Base-by-base conservation (phyloP, 225 moss, liverwort and hornwort species). In the Ulota crispa region DNA sequence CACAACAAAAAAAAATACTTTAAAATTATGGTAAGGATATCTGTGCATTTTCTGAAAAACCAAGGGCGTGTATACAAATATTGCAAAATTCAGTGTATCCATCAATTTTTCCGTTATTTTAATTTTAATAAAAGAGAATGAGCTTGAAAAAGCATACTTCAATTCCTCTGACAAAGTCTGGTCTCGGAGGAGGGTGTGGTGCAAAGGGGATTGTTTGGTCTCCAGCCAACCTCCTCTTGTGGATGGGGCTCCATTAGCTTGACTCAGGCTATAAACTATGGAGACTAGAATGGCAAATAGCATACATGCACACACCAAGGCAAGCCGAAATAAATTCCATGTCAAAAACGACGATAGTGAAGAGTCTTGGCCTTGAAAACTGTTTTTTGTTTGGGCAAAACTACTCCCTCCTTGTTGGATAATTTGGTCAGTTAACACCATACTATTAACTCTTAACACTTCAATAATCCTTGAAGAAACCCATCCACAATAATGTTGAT, bases 311-410 rank as follows among this genome's bases (percentile, higher is more conserved):
- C 72, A 92, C 6, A 95, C 88, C 41, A 93, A 85, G 30, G 89
- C 92, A 47, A 96, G 62, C 62, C 92, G 83, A 72, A 93, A 68
- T 13, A 97, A 73, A 67, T 91, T 96, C 83, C 85, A 93, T 52
- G 86, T 54, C 61, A 90, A 86, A 66, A 91, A 72, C 31, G 76
- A 79, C 53, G 60, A 34, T 31, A 71, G 6, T 7, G 84, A 73
- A 31, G 68, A 56, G 30, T 69, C 85, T 70, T 79, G 76, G 23
- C 60, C 71, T 78, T 72, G 72, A 31, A 78, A 87, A 37, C 16
- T 61, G 8, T 61, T 61, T 68, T 85, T 88, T 23, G 79, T 54
- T 68, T 79, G 79, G 36, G 3, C 27, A 30, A 76, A 73, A 43
- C 30, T 76, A 66, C 26, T 80, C n/a, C 66, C 54, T 43, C 75